phyloP scores from a whole-genome alignment of 768 basidiomycete genomes.

The Suillus luteus region DNA sequence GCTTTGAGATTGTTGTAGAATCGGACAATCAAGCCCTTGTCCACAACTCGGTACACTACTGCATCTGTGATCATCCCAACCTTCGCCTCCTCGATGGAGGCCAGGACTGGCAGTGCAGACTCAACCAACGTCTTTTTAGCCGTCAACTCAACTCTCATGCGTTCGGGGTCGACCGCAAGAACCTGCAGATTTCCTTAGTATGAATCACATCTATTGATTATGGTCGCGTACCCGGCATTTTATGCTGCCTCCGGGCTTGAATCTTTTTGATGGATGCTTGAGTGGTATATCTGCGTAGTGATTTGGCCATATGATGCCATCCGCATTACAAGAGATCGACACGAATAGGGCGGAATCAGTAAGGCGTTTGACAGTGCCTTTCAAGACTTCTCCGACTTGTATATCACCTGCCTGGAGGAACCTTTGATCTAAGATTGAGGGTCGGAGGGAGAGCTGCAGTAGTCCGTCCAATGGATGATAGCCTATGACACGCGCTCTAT shows the following conservation, averaged over 20 bases:
- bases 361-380: constrained; percentile 78
- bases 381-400: constrained; percentile 82
- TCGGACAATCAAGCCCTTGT: constrained; percentile 82
- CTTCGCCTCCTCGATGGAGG: constrained; percentile 64
- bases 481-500: constrained; percentile 72
- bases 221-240: constrained; percentile 68
- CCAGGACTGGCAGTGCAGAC: constrained; percentile 71
- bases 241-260: constrained; percentile 78
- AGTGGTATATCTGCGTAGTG: constrained; percentile 94
- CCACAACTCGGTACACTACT: constrained; percentile 80
- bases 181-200: constrained; percentile 37
- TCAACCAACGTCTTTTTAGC: constrained; percentile 90
- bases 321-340: constrained; percentile 81
- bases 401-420: constrained; percentile 85
- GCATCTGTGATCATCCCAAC: constrained; percentile 77
- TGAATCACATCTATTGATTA: constrained; percentile 36
- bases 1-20: constrained; percentile 91
- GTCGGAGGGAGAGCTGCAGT: constrained; percentile 83
- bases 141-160: constrained; percentile 82
- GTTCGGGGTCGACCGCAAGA: constrained; percentile 77
- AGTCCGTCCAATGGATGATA: constrained; percentile 85
- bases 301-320: constrained; percentile 91
- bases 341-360: constrained; percentile 83
- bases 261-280: constrained; percentile 73
- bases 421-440: constrained; percentile 79